Evolutionary conservation across 345 rosid genomes (phyloP), one percentile per base, ranked within the genome.

Genomic region (Acer campestre): DNA sequence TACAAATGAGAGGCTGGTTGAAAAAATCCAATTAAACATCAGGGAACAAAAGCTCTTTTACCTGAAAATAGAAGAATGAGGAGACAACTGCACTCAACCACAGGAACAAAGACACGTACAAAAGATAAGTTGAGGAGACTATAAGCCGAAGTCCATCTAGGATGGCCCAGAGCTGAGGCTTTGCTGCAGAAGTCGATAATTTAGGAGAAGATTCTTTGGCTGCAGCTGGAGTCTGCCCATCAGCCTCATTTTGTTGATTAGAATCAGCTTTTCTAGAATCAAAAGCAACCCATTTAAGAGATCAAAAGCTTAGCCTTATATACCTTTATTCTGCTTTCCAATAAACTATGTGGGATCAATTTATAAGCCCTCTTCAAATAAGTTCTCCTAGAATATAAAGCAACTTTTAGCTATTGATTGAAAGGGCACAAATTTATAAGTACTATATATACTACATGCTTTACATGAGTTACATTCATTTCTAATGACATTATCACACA

Each of bases 1-100:
- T 72, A 49, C 22, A 31, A 20, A 18, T 61, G 46, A 62, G 56
- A 56, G 31, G 48, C 8, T 27, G 22, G 55, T 14, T 49, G 14
- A 25, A 29, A 65, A 76, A 70, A 23, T 73, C 12, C 48, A 79
- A 65, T 77, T 48, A 73, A 7, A 23, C 51, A 3, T 51, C 56
- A 48, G 53, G 11, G 48, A 7, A 38, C 31, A 69, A 56, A 51
- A 20, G 27, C 27, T 23, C 23, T 71, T 82, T 79, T 86, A 95
- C 98, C 89, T 95, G 98, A 86, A 95, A 95, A 82, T 95, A 93
- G 89, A 95, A 91, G 89, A 95, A 95, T 62, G 98, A 95, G 55
- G 98, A 95, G 75, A 91, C 89, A 82, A 92, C 94, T 27, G 98
- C 98, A 85, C 97, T 89, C 80, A 95, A 89, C 98, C 98, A 95